These are phyloP conservation scores for sunflower (Helianthus annuus) DNA, from an alignment of 129 eudicot species.

Conservation along the genomic window HanXRQr2.0-SUNRISE NC_035436.2:30037335-30037834, in stretches of 20 bases:
- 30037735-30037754: neutral
- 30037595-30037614: slow-evolving; percentile 82
- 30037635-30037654: slow-evolving; percentile 99
- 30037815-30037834: too few relatives aligned
- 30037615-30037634: slow-evolving; percentile 96
- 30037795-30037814: too few relatives aligned
- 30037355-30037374: neutral
- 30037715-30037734: neutral
- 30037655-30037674: slow-evolving; percentile 90
- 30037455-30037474: neutral
- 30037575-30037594: slow-evolving; percentile 56
- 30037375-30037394: neutral
- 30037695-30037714: slow-evolving; percentile 37
- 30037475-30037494: neutral
- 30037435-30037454: neutral
- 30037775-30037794: slow-evolving; percentile 85
- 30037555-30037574: slow-evolving; percentile 60
- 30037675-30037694: slow-evolving; percentile 98
- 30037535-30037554: slow-evolving; percentile 54
- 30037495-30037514: neutral
- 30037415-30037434: neutral
- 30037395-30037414: neutral
- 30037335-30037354: neutral
- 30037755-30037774: slow-evolving; percentile 40
- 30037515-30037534: neutral